A percentile compares a stretch with the other conserved stretches of the same genome.
phyloP scores from a whole-genome alignment of 352 stramenopile genomes.

The Salisapilia sapeloensis region DNA sequence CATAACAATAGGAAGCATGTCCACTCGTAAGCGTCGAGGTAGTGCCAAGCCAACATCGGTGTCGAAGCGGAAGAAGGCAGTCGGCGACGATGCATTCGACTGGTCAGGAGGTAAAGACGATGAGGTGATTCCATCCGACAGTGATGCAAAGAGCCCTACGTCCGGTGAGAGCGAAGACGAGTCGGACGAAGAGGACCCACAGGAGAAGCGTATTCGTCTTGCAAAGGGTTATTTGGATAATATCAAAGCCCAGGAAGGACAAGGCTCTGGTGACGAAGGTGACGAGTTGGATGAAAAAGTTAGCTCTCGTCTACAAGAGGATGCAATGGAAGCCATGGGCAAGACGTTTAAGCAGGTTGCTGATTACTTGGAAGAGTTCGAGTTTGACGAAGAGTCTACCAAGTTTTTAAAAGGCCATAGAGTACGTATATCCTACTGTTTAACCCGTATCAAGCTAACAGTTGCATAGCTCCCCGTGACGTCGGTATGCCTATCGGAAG shows the following conservation, averaged over 20 bases:
- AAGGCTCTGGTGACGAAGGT: slow-evolving; percentile 11
- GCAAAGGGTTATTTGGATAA: slow-evolving; percentile 81
- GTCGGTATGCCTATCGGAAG: slow-evolving; percentile 71
- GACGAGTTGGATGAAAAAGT: slow-evolving; percentile 50
- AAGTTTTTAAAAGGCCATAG: slow-evolving; percentile 61
- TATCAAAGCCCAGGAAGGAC: slow-evolving; percentile 52
- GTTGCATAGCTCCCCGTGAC: slow-evolving; percentile 61
- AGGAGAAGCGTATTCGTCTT: slow-evolving; percentile 80
- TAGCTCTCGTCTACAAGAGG: slow-evolving; percentile 61
- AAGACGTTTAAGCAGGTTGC: slow-evolving; percentile 81
- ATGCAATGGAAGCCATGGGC: slow-evolving; percentile 71
- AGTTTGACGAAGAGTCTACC: slow-evolving; percentile 66
- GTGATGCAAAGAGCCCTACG: slow-evolving; percentile 16
- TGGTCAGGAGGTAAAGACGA: slow-evolving; percentile 25
- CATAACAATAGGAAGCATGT: no score
- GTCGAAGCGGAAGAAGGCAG: slow-evolving; percentile 37
- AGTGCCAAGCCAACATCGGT: slow-evolving; percentile 7
- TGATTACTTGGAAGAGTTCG: slow-evolving; percentile 50
- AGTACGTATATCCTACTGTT: slow-evolving; percentile 4
- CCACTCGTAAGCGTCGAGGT: no score
- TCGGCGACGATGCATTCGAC: slow-evolving; percentile 68
- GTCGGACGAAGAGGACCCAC: slow-evolving; percentile 42
- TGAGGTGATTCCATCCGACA: slow-evolving; percentile 61
- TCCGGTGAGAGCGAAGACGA: slow-evolving; percentile 12
- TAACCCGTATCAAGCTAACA: slow-evolving; percentile 6